A percentile compares a stretch with the other conserved stretches of the same genome.
phyloP scores from a whole-genome alignment of 495 filamentous ascomycete species.

The Parathielavia hyrcaniae region DNA sequence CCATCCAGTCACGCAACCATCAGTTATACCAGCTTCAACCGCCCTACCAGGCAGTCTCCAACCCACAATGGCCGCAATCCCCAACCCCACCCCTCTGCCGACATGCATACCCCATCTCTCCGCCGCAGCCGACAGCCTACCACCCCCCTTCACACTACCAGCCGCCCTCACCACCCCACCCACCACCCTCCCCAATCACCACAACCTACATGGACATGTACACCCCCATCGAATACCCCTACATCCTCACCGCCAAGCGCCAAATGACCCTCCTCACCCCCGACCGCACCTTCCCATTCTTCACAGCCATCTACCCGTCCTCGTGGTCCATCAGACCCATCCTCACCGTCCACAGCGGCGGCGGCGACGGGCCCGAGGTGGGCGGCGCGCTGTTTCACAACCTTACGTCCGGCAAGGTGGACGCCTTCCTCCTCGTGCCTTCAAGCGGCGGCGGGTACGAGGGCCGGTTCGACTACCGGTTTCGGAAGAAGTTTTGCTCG shows the following conservation, averaged over 20 bases:
- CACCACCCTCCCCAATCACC: not conserved
- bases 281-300: not conserved
- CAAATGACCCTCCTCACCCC: constrained; percentile 6
- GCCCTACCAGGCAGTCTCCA: not conserved
- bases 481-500: constrained; percentile 4
- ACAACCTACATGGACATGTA: too few species aligned
- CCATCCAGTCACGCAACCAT: not conserved
- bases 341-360: not conserved
- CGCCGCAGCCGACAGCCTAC: too few species aligned
- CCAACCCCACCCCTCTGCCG: not conserved
- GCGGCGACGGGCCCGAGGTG: not conserved
- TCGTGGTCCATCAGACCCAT: not conserved
- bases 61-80: not conserved
- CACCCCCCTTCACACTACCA: not conserved
- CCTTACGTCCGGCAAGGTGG: not conserved
- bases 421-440: not conserved
- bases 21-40: not conserved
- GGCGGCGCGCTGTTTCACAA: not conserved
- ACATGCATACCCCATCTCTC: not conserved
- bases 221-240: not conserved
- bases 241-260: constrained; percentile 1
- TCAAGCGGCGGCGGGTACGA: not conserved
- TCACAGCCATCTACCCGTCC: constrained; percentile 1
- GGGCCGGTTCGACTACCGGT: not conserved
- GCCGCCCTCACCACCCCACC: not conserved